Base-by-base conservation (phyloP, 352 stramenopile genomes). In the Phytophthora pini region DNA sequence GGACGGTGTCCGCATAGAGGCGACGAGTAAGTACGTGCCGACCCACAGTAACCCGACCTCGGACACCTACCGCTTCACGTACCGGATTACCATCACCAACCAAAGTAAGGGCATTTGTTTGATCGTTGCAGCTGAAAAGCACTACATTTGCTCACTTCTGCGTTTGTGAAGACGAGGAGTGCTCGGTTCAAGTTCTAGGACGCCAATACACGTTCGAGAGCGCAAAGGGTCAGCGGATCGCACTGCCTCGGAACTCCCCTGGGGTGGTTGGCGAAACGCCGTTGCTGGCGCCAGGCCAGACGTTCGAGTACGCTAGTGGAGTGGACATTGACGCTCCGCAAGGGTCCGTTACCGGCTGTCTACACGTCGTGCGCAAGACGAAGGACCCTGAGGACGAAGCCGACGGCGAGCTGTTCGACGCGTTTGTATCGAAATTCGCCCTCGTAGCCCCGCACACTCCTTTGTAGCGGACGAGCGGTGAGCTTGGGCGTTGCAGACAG, bases 141-240 rank as follows among this genome's bases (percentile, higher is more conserved):
- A 39, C 11, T 50, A 38, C 1, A 11, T 49, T 8, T 44, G 24
- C 45, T 72, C 24, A 65, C 31, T 10, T 49, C 32, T 69, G 29
- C 22, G 29, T 53, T 59, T 58, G 20, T 66, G 0, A 31, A 92
- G 83, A 88, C 44, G 56, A 79, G 12, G 50, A 80, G 26, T 69
- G 64, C 17, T 75, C 72, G 2, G 65, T 92, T n/a, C 81, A 89
- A 61, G 89, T 92, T 59, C 72, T 87, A 1, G 85, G 85, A 15
- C 82, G 86, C 22, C 86, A 94, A 65, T 89, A 88, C 48, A 90
- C 84, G 34, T 94, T 94, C 55, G 77, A 89, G 51, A 90, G 85
- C 53, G 83, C 79, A 51, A 84, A 81, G 20, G 80, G 82, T 3
- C 75, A 90, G 63, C 72, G 82, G 20, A 79, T 88, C 27, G 71